These are phyloP conservation scores for Xylaria sp. DNA, from an alignment of 2,329 filamentous ascomycete genomes.

Conservation along the genomic window DNA sequence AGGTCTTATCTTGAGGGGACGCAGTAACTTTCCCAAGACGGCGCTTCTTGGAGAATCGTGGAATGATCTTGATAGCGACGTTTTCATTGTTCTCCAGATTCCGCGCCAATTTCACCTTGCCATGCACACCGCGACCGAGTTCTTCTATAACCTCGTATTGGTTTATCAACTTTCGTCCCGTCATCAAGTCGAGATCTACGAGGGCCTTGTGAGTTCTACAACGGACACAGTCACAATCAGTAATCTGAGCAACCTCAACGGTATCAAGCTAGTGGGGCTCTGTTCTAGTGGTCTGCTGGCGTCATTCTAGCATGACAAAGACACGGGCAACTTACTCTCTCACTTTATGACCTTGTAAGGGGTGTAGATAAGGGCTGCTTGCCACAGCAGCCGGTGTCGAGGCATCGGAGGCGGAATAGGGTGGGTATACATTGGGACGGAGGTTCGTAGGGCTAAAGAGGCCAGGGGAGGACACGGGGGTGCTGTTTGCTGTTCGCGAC, in stretches of 20 bases:
- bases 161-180: slow-evolving; percentile 95
- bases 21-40: slow-evolving; percentile 85
- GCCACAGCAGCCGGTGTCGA: slow-evolving; percentile 61
- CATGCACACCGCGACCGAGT: slow-evolving; percentile 93
- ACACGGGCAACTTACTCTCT: slow-evolving; percentile 71
- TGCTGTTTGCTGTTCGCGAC: slow-evolving; percentile 63
- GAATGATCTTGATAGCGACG: slow-evolving; percentile 98
- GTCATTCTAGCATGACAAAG: slow-evolving; percentile 16
- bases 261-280: background rate
- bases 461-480: slow-evolving; percentile 69
- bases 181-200: slow-evolving; percentile 87
- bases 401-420: slow-evolving; percentile 61
- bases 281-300: background rate
- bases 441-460: slow-evolving; percentile 65
- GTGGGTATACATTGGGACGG: slow-evolving; percentile 54
- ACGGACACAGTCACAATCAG: slow-evolving; percentile 25
- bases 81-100: slow-evolving; percentile 79
- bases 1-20: slow-evolving; percentile 80
- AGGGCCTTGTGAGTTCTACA: slow-evolving; percentile 85
- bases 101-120: slow-evolving; percentile 94
- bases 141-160: slow-evolving; percentile 98
- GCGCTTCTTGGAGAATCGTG: slow-evolving; percentile 91
- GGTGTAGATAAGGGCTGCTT: slow-evolving; percentile 73
- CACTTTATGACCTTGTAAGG: slow-evolving; percentile 76
- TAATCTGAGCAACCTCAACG: slow-evolving; percentile 8